Evolutionary conservation across 148 eudicot genomes (phyloP), one percentile per base, ranked within the genome.

Genomic region (Nepenthes gracilis): DNA sequence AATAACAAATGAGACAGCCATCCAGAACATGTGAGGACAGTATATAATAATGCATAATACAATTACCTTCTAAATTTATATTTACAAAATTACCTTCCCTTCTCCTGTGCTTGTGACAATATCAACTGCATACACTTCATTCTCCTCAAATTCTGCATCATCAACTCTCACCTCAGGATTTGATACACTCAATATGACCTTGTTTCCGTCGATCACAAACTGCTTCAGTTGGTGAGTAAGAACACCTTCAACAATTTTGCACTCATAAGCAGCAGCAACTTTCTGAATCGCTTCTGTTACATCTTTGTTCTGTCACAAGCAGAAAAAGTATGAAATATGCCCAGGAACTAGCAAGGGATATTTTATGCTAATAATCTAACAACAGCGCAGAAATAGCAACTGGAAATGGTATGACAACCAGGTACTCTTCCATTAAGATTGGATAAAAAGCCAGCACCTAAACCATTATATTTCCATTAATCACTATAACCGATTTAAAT

Each of bases 181-280:
- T 33, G 93, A 47, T 5, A 84, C 86, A 67, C 80, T 83, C 72
- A 90, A 73, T 23, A 90, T 79, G n/a, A 84, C 97, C 72, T 90
- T 90, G 81, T 90, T 90, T 43, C 94, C 97, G 70, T 90, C 97
- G 68, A 90, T 90, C 54, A 90, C 97, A 77, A 86, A 90, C 63
- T 90, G 94, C 54, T 90, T 90, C 62, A 90, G 61, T 67, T 90
- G 97, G 66, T 90, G 97, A 58, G 87, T 86, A 36, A 90, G 89
- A 53, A 90, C 97, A 58, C 94, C 97, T 72, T 90, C 97, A 65
- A 86, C 94, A 75, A 90, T 85, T 74, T 86, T 90, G 71, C 97
- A 86, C 74, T 86, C 97, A 60, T 90, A 84, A 2, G 97, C 97
- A 55, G 85, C 84, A 55, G 94, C 97, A 71, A 90, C 97, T 74